Evolutionary conservation across 2,329 filamentous ascomycete genomes (phyloP).

Genomic region (Aspergillus novofumigatus): DNA sequence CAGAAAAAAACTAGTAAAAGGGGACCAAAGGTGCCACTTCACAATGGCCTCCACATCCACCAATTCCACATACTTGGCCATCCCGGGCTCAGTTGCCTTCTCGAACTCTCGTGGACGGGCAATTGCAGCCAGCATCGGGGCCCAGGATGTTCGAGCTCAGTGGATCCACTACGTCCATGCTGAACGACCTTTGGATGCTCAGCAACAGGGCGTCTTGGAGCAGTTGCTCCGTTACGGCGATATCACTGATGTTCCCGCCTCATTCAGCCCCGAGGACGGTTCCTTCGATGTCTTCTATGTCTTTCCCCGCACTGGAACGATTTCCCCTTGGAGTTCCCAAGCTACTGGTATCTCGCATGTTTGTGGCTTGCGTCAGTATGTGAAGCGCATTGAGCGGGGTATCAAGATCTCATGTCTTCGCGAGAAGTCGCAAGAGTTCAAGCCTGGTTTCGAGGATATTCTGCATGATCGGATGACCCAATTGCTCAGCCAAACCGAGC

Average conservation of each 20-base stretch:
- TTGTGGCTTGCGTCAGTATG: conserved; percentile 70
- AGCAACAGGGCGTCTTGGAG: conserved; percentile 51
- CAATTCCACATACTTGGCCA: conserved; percentile 31
- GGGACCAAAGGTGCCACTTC: conserved; percentile 8
- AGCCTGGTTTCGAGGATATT: conserved; percentile 57
- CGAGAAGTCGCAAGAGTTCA: conserved; percentile 54
- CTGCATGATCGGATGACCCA: conserved; percentile 97
- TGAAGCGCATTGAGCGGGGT: conserved; percentile 80
- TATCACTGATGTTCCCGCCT: conserved; percentile 44
- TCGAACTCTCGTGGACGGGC: conserved; percentile 43
- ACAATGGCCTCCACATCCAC: conserved; percentile 30
- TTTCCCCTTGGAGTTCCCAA: conserved; percentile 97
- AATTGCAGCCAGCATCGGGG: conserved; percentile 41
- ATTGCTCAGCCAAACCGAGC: conserved; percentile 62
- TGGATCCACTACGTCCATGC: conserved; percentile 64
- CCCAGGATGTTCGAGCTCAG: conserved; percentile 43
- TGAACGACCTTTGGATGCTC: conserved; percentile 43
- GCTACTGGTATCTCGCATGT: conserved; percentile 91
- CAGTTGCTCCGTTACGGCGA: conserved; percentile 61
- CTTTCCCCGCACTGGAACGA: conserved; percentile 71
- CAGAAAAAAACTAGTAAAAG: background rate
- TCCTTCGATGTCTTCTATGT: conserved; percentile 63
- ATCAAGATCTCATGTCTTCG: conserved; percentile 65
- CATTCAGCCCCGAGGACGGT: conserved; percentile 46
- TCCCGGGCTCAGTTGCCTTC: conserved; percentile 42